Base-by-base conservation (phyloP, 2,329 filamentous ascomycete genomes). In the Alternaria sp. region DNA sequence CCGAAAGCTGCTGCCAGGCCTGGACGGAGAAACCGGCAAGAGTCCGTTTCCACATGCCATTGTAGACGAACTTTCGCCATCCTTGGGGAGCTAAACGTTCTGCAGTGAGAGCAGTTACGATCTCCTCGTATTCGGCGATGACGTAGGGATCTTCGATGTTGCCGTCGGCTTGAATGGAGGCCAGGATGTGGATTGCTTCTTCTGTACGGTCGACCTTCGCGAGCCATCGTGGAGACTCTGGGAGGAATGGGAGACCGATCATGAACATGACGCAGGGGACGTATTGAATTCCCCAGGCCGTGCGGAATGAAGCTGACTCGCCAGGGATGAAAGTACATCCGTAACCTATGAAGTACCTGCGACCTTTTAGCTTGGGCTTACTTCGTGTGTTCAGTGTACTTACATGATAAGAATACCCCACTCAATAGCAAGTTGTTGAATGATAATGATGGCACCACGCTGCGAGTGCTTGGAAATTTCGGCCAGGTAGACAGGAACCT, bases 341-440 rank as follows among this genome's bases (percentile, higher is more conserved):
- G 57, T 80, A 81, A 11, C 69, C 72, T 47, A 80, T 77, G 64
- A 63, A 63, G 26, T 60, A 80, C 76, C 76, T 77, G 15, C 86
- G 76, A n/a, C 45, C 72, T 72, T 6, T 63, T 19, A 32, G 26
- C 30, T 32, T 40, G 6, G 26, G 44, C 10, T 30, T 10, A 0
- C 5, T 46, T 5, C 4, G 7, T 12, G 4, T 44, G 13, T 17
- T 13, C n/a, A 23, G 3, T 15, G 5, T 11, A 52, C 54, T 32
- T 58, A 77, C 75, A 79, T 78, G 60, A 81, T 77, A 17, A 80
- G 57, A 46, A 86, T 80, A 28, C 79, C 89, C 85, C 85, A 91
- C 67, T 91, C 91, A 64, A 93, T 93, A 25, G 90, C 89, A 83
- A 90, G 90, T 76, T 93, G 91, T 77, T 93, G 90, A 45, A 88